Conservation (phyloP, 2,329 filamentous ascomycete species). For the Fusarium cyanostomum region DNA sequence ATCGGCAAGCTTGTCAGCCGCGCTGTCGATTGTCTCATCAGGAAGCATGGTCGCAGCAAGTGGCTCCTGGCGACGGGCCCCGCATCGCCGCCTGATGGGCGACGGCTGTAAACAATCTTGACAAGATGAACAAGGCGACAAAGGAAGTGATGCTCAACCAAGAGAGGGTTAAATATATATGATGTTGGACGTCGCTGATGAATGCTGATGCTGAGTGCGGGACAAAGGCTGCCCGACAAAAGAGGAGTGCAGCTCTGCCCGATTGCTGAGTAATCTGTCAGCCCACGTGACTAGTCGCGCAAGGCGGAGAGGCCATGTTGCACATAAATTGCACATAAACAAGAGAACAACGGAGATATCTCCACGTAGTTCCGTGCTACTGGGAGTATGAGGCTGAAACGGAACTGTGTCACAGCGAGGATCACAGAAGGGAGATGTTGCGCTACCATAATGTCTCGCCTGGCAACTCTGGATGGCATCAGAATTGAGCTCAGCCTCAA, state of each 20-base stretch:
- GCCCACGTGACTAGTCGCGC: neutral
- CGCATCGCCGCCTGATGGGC: slow-evolving; percentile 24
- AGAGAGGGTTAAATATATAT: neutral
- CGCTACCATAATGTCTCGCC: too few species aligned
- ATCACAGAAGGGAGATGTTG: too few species aligned
- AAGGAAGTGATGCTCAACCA: neutral
- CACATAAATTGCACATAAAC: too few species aligned
- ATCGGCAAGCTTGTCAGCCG: slow-evolving; percentile 43
- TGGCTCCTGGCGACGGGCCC: slow-evolving; percentile 11
- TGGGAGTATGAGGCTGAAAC: too few species aligned
- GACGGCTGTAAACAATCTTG: neutral
- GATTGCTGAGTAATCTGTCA: neutral
- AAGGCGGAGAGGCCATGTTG: too few species aligned
- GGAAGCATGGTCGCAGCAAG: slow-evolving; percentile 31
- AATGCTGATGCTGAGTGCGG: neutral
- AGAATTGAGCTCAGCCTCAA: too few species aligned
- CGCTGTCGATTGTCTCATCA: slow-evolving; percentile 33
- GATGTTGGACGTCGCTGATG: neutral
- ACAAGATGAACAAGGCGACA: too few species aligned
- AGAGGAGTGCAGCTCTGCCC: neutral
- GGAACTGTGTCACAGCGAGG: too few species aligned
- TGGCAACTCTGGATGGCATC: too few species aligned
- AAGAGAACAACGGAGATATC: too few species aligned
- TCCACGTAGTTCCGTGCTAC: too few species aligned
- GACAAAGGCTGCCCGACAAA: neutral